These are phyloP conservation scores for Pelargonium fulgidum DNA, from an alignment of 441 rosid genomes.

Conservation along the genomic window DNA sequence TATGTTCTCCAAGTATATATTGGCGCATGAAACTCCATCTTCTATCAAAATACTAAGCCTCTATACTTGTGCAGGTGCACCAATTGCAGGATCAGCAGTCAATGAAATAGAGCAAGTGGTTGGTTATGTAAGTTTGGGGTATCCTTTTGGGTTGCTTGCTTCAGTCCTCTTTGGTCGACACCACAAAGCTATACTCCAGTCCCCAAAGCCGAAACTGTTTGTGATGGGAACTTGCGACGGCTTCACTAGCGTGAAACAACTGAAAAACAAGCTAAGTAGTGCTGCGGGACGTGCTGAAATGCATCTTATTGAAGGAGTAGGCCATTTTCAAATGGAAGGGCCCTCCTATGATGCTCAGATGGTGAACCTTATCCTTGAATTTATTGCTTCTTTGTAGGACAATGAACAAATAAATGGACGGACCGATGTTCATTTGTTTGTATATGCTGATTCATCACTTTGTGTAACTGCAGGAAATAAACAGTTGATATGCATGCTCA, in stretches of 20 bases:
- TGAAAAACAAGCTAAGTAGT: slow-evolving; percentile 61
- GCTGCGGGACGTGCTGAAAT: slow-evolving; percentile 59
- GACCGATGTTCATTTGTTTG: slow-evolving; percentile 5
- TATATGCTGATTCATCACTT: slow-evolving; percentile 17
- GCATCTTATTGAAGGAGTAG: slow-evolving; percentile 70
- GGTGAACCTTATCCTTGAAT: slow-evolving; percentile 51
- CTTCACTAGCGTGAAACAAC: slow-evolving; percentile 80
- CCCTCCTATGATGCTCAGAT: slow-evolving; percentile 68
- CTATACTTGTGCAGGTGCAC: slow-evolving; percentile 55
- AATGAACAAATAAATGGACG: slow-evolving; percentile 1
- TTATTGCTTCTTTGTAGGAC: slow-evolving; percentile 47
- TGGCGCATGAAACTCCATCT: not conserved
- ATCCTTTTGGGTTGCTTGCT: slow-evolving; percentile 76
- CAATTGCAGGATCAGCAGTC: slow-evolving; percentile 86
- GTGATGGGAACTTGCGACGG: slow-evolving; percentile 89
- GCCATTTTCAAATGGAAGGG: slow-evolving; percentile 95
- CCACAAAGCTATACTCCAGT: slow-evolving; percentile 63
- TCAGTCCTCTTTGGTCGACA: slow-evolving; percentile 79
- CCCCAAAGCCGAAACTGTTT: slow-evolving; percentile 77
- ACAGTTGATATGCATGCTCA: slow-evolving; percentile 11
- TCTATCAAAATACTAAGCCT: not conserved
- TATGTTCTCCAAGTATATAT: not conserved
- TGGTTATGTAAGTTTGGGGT: slow-evolving; percentile 87
- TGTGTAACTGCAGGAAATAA: slow-evolving; percentile 24
- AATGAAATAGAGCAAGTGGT: slow-evolving; percentile 63